Base-by-base conservation (phyloP, 768 basidiomycete genomes). In the Leccinum boreale region DNA sequence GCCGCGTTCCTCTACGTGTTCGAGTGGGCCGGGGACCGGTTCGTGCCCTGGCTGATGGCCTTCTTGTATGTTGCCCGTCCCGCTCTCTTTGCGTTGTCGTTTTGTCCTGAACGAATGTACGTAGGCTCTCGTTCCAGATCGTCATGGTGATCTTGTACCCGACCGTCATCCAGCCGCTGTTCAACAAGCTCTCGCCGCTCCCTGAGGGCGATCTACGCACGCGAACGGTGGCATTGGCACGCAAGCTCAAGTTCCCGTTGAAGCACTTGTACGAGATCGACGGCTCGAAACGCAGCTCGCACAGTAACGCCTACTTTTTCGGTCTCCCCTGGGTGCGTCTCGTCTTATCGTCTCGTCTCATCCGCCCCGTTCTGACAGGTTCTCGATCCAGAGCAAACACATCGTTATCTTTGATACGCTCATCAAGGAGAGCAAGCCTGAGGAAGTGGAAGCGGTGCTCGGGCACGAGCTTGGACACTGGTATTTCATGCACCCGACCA, bases 301-400 rank as follows among this genome's bases (percentile, higher is more conserved):
- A 99, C 75, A 90, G 88, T 64, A 98, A 98, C 63, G 95, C 95
- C n/a, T 98, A 97, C 77, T 98, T 98, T 80, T 98, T 94, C 62
- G 96, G 96, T 58, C 82, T 98, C 12, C 96, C 95, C 1, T 95
- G 94, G 89, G 92, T 92, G 51, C 44, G 79, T 75, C 6, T 15
- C 11, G 5, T n/a, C 10, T 2, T 2, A 2, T 29, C 10, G 17
- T 36, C 14, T 17, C 6, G 48, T 49, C 17, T 17, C 14, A 17
- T 52, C 2, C 17, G 10, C 23, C 17, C 26, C 19, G 4, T 23
- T 8, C 3, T 24, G 19, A 23, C 12, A 1, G 5, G 19, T 21
- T 44, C 19, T 35, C 3, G 23, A 15, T 31, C 10, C 61, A 91
- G 89, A 90, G 86, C 76, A 94, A 94, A 65, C 92, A 94, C 74